Evolutionary conservation across 768 basidiomycete genomes (phyloP), one percentile per base, ranked within the genome.

Genomic region (Suillus clintonianus): DNA sequence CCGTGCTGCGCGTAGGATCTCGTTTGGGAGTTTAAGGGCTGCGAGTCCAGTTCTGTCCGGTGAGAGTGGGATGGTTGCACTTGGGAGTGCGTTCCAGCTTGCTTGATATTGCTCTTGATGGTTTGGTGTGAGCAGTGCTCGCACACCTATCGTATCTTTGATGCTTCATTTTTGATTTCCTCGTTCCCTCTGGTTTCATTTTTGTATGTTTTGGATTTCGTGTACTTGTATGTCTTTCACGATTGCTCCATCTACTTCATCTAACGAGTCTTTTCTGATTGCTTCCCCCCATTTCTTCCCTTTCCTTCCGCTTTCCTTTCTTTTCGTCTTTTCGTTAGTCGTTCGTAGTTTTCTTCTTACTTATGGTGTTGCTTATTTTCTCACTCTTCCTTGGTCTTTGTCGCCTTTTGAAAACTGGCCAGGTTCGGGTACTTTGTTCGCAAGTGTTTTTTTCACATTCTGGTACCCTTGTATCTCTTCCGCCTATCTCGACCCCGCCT

Each of bases 61-160:
- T 6, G 74, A 73, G 8, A 75, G 78, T 59, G 75, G 75, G 62
- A 74, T 78, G 32, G 64, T 73, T 51, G 78, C 78, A 62, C 74
- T 93, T 57, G 91, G 84, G 34, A 92, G 90, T 70, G 91, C 91
- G 32, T 91, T 94, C 73, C 87, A 89, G 67, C 75, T 90, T 74
- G 81, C 78, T 15, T 89, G 68, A 81, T 37, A 54, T 39, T 15
- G 24, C 55, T 24, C 14, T 42, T 17, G 17, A 60, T 61, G 22
- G 54, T 42, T 27, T 55, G 30, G 22, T 47, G 19, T 22, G n/a
- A 36, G 41, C 54, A 14, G 50, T 19, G 24, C 55, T 62, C 47
- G 32, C 39, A 22, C 19, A 15, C 19, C 43, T 14, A 43, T 54
- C n/a, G 14, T 5, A 47, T 24, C 24, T 45, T 22, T 15, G n/a